Evolutionary conservation across 768 basidiomycete genomes (phyloP), one percentile per base, ranked within the genome.

Genomic region (Myochromella boudieri): DNA sequence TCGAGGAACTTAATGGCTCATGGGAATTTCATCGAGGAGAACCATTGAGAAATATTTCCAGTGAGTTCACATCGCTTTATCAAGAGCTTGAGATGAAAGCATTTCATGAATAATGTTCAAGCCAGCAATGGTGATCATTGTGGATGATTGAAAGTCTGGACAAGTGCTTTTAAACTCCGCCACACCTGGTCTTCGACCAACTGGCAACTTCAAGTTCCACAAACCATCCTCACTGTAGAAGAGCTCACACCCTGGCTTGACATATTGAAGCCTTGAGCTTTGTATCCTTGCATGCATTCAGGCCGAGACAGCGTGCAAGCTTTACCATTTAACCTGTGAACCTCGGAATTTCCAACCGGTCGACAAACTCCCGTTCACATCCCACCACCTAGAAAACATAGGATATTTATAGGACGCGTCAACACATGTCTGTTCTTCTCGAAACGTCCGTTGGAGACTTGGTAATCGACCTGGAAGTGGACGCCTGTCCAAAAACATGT

Each of bases 391-490:
- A 42, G 14, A 15, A 11, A 21, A 24, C 8, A 3, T 26, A 40
- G n/a, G 12, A 25, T 18, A 49, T 21, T 25, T 6, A 34, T 11
- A 41, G 20, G 26, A 41, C 42, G 32, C 38, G 43, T 36, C 43
- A 42, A 28, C 46, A 36, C 24, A 97, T 97, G 97, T 97, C 95
- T 48, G 91, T 98, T 31, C 78, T 99, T 48, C 80, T 98, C 54
- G 97, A 98, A 75, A 99, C 97, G 3, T 97, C 94, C 17, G 72
- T 98, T 1, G 97, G 97, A 47, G 97, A 99, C 69, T 77, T 99
- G 46, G 92, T 98, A 49, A 91, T 98, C 60, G 97, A 98, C 68
- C 76, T 99, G 32, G 92, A 97, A 65, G 85, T 90, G 22, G 91
- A 94, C 6, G 72, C 74, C 29, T 97, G 95, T 67, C 97, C 97